Evolutionary conservation across 208 protist species (phyloP), one percentile per base, ranked within the genome.

Genomic region (Trypanosoma conorhini): DNA sequence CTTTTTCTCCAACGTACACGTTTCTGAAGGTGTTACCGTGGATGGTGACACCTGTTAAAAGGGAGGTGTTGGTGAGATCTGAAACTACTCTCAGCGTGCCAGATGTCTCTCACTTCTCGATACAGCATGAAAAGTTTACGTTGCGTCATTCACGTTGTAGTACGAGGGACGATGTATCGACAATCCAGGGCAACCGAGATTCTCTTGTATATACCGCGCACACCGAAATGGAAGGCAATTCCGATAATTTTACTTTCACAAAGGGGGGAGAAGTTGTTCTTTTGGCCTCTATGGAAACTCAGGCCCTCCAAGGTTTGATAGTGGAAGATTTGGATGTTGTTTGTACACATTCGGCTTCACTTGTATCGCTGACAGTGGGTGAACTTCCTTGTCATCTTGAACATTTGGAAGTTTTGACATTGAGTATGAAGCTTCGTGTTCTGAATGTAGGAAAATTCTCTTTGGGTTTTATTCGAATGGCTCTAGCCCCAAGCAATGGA

Each of bases 391-490:
- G 70, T 24, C 58, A 74, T 61, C 38, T 92, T 38, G 84, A 88
- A 21, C 77, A 88, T 56, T 72, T 79, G n/a, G 87, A 92, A 74
- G 70, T 59, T 19, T 78, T 83, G 12, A 88, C 82, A 13, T 65
- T 92, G 50, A 65, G 79, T 48, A 60, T 76, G 5, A 81, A 73
- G 44, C 59, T 92, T 55, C 52, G 69, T 48, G 62, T 75, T 13
- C 50, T 62, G 48, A 54, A 65, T 40, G 46, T 55, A 12, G 82
- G 85, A 10, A 67, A 46, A 22, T 51, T 82, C 58, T 70, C 72
- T 31, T 70, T 80, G 42, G 87, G 87, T 10, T 85, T 92, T 56
- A 24, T 92, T 40, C 77, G 82, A n/a, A 67, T 92, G 24, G 17
- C 82, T 52, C 79, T 89, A 56, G 50, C 71, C 8, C 78, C 80